phyloP scores from a whole-genome alignment of 768 basidiomycete genomes.

The Mycena latifolia region DNA sequence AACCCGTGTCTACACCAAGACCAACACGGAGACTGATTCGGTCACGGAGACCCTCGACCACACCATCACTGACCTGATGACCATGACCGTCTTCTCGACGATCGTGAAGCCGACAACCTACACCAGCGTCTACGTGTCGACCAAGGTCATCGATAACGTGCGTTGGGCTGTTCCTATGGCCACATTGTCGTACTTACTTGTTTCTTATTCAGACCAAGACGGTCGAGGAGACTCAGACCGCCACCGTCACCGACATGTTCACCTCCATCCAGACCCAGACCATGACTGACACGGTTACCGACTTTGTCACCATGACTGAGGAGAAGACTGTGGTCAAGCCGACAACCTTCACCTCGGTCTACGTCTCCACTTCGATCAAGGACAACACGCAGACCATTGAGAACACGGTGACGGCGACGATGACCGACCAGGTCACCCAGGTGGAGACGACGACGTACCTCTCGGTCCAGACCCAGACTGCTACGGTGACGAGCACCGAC shows the following conservation, averaged over 20 bases:
- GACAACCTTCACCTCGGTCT: slow-evolving; percentile 68
- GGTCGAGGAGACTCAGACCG: slow-evolving; percentile 61
- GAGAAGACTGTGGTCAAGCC: slow-evolving; percentile 66
- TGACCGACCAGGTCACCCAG: slow-evolving; percentile 61
- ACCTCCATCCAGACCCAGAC: slow-evolving; percentile 70
- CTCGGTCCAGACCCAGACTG: slow-evolving; percentile 61
- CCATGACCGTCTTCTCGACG: slow-evolving; percentile 64
- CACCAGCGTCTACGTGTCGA: slow-evolving; percentile 64
- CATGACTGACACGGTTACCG: slow-evolving; percentile 65
- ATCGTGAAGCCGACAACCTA: slow-evolving; percentile 70
- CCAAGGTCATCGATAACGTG: slow-evolving; percentile 71
- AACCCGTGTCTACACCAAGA: slow-evolving; percentile 66
- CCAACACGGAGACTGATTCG: slow-evolving; percentile 59
- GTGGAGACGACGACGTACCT: slow-evolving; percentile 65
- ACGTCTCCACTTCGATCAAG: slow-evolving; percentile 66
- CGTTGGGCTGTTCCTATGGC: slow-evolving; percentile 36
- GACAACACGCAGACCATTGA: slow-evolving; percentile 75
- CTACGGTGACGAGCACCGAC: slow-evolving; percentile 56
- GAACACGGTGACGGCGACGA: slow-evolving; percentile 67
- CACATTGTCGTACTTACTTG: slow-evolving; percentile 13
- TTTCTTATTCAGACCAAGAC: slow-evolving; percentile 64
- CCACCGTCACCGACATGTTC: slow-evolving; percentile 63
- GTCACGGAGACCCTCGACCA: slow-evolving; percentile 61
- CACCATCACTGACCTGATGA: slow-evolving; percentile 70
- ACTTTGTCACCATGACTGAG: slow-evolving; percentile 65